phyloP scores from a whole-genome alignment of 805 yeast genomes.

The Kuraishia capsulata region DNA sequence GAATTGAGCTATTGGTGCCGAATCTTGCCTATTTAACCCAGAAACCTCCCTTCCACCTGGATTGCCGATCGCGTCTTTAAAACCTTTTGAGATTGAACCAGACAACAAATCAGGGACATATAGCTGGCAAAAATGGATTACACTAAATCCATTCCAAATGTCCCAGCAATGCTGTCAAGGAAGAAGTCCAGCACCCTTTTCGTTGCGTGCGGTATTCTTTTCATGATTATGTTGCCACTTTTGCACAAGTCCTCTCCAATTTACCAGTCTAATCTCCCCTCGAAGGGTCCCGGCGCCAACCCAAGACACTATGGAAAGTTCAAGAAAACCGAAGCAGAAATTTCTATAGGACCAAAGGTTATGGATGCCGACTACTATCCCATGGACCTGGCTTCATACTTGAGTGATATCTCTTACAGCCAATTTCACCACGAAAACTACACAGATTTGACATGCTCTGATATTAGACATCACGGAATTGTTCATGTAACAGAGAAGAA shows the following conservation, averaged over 20 bases:
- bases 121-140: too few relatives aligned
- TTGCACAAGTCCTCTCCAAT: not conserved
- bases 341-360: slow-evolving; percentile 1
- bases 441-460: slow-evolving; percentile 1
- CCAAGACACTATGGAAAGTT: slow-evolving; percentile 1
- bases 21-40: too few relatives aligned
- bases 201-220: not conserved
- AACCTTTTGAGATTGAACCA: too few relatives aligned
- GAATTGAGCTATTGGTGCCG: too few relatives aligned
- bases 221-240: not conserved
- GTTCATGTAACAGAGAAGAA: slow-evolving; percentile 2
- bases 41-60: too few relatives aligned
- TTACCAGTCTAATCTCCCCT: not conserved
- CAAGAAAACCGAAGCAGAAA: not conserved
- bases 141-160: not conserved
- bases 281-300: not conserved
- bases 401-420: not conserved
- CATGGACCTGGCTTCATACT: not conserved
- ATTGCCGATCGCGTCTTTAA: too few relatives aligned
- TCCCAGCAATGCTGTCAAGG: not conserved
- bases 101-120: too few relatives aligned
- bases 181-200: not conserved
- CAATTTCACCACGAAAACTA: not conserved
- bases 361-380: not conserved
- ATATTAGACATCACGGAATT: slow-evolving; percentile 1